Evolutionary conservation across 352 stramenopile genomes (phyloP).

Genomic region (Pythium pectinolyticum): DNA sequence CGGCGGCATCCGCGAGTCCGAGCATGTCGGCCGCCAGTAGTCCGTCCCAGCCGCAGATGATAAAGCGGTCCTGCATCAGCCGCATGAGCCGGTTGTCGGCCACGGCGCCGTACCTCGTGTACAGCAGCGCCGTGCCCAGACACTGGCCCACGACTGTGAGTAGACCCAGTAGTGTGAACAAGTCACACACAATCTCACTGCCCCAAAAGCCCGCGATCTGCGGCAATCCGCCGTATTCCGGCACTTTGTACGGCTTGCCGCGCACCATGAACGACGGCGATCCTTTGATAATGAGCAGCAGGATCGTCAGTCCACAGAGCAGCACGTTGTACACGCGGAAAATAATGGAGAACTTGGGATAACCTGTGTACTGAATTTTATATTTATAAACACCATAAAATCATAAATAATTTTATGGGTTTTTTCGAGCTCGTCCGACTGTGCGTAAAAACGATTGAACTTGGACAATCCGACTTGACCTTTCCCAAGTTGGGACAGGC

Average conservation of each 20-base stretch:
- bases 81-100: slow-evolving; percentile 50
- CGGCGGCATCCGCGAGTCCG: slow-evolving; percentile 47
- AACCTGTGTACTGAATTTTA: no score
- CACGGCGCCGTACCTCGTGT: slow-evolving; percentile 39
- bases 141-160: slow-evolving; percentile 32
- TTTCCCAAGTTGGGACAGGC: no score
- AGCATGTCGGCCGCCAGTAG: slow-evolving; percentile 36
- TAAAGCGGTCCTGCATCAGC: slow-evolving; percentile 48
- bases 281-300: no score
- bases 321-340: slow-evolving; percentile 50
- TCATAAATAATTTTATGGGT: no score
- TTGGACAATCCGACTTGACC: no score
- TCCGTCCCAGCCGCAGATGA: slow-evolving; percentile 52
- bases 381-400: no score
- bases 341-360: no score
- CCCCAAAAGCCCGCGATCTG: slow-evolving; percentile 46
- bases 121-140: slow-evolving; percentile 33
- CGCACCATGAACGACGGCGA: slow-evolving; percentile 49
- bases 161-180: slow-evolving; percentile 38
- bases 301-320: slow-evolving; percentile 20
- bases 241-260: slow-evolving; percentile 26
- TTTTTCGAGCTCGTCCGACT: no score
- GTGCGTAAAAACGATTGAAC: no score
- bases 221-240: slow-evolving; percentile 41
- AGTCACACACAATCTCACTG: slow-evolving; percentile 59